phyloP scores from a whole-genome alignment of 2,329 filamentous ascomycete species.

The Aureobasidium sp. region DNA sequence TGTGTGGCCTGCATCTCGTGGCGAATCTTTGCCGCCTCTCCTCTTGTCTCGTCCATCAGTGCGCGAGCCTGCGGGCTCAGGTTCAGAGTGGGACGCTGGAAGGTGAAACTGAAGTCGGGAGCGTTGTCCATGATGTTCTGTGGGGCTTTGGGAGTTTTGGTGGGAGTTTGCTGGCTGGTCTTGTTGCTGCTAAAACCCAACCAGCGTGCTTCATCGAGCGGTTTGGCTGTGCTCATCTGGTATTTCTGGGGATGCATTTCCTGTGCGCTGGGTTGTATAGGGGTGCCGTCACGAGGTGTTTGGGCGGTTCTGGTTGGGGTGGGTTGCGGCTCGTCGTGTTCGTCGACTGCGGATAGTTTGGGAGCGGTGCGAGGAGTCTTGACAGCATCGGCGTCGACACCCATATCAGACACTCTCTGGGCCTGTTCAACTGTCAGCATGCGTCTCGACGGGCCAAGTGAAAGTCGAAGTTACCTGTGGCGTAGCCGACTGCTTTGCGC shows the following conservation, averaged over 20 bases:
- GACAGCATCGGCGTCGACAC: constrained; percentile 21
- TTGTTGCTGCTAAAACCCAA: constrained; percentile 75
- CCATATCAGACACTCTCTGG: constrained; percentile 25
- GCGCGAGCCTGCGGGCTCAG: constrained; percentile 54
- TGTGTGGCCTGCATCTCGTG: constrained; percentile 56
- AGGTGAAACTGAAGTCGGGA: constrained; percentile 58
- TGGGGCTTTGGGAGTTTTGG: constrained; percentile 36
- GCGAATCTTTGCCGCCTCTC: constrained; percentile 64
- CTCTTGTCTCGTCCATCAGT: constrained; percentile 59
- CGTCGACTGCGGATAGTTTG: constrained; percentile 37
- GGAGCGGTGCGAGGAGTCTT: constrained; percentile 26
- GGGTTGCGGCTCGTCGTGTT: constrained; percentile 33
- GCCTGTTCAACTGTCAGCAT: background rate
- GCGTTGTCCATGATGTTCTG: constrained; percentile 30
- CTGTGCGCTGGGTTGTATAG: constrained; percentile 60
- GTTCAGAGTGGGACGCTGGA: constrained; percentile 45
- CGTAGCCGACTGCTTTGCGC: constrained; percentile 21
- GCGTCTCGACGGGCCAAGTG: background rate
- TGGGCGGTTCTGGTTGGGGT: constrained; percentile 17
- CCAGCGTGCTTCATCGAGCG: constrained; percentile 70
- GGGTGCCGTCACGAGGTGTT: constrained; percentile 55
- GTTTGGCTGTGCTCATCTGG: constrained; percentile 64
- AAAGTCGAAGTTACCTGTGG: constrained; percentile 15
- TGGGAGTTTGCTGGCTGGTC: constrained; percentile 55
- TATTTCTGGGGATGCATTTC: constrained; percentile 91